A percentile compares a stretch with the other conserved stretches of the same genome.
Conservation (phyloP, 139 green algal species). For the Chlamydomonas sp. region DNA sequence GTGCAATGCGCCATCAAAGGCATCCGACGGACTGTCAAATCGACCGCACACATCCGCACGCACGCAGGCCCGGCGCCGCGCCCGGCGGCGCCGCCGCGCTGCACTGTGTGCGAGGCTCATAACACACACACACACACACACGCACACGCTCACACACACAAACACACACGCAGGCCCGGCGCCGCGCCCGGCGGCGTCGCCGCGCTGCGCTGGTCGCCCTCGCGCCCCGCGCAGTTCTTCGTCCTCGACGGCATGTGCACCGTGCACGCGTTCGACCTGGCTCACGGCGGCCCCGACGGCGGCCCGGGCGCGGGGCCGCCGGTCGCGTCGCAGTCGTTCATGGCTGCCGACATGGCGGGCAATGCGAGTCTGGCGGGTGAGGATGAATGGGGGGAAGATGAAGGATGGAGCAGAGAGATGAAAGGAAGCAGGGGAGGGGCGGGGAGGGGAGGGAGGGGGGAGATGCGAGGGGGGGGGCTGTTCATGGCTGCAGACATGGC, state of each 20-base stretch:
- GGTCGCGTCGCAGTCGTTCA: conserved; percentile 14
- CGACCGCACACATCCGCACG: too few species aligned
- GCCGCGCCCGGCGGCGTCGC: conserved; percentile 12
- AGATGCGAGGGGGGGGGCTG: too few species aligned
- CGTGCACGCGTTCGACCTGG: conserved; percentile 33
- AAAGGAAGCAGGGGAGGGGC: too few species aligned
- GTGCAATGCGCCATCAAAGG: too few species aligned
- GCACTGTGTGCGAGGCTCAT: conserved; percentile 20
- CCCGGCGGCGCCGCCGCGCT: conserved; percentile 26
- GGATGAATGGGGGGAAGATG: background rate
- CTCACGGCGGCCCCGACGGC: conserved; percentile 4
- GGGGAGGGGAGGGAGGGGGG: too few species aligned
- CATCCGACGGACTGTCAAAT: too few species aligned
- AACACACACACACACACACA: too few species aligned
- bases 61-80: too few species aligned
- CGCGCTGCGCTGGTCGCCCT: conserved; percentile 26
- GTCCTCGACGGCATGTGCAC: conserved; percentile 28
- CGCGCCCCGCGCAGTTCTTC: conserved; percentile 26
- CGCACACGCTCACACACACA: too few species aligned
- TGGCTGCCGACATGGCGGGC: background rate
- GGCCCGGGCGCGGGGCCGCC: background rate
- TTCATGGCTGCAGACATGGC: too few species aligned
- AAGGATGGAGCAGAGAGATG: too few species aligned
- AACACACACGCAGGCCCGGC: too few species aligned
- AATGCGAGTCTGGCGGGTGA: background rate